These are phyloP conservation scores for Dipteronia dyeriana DNA, from an alignment of 345 rosid species.

Conservation along the genomic window DNA sequence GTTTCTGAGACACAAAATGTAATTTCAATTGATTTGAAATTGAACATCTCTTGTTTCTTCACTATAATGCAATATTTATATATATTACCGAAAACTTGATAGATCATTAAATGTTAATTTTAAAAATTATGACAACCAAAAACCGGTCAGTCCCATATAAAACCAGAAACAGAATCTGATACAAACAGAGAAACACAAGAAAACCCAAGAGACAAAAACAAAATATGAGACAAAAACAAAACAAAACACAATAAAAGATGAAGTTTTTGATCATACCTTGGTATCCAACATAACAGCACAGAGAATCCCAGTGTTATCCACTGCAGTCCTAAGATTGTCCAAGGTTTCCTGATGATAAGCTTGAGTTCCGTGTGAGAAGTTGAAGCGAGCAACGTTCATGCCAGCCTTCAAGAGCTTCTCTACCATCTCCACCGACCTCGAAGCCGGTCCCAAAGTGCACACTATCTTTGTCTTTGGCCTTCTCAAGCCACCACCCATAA, in stretches of 20 bases:
- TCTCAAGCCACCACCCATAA: background rate
- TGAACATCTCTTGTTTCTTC: background rate
- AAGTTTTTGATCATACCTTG: conserved; percentile 27
- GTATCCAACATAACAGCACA: conserved; percentile 53
- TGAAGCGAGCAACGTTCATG: conserved; percentile 51
- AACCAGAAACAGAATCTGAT: background rate
- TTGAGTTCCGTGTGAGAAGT: conserved; percentile 63
- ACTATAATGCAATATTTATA: too few relatives aligned
- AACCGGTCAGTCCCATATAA: background rate
- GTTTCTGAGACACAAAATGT: background rate
- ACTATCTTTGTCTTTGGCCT: conserved; percentile 66
- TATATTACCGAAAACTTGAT: background rate
- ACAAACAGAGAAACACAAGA: background rate
- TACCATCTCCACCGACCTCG: conserved; percentile 48
- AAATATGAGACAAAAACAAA: background rate
- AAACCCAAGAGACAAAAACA: background rate
- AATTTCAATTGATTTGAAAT: background rate
- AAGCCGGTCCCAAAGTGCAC: conserved; percentile 64
- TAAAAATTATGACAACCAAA: background rate
- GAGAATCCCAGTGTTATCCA: conserved; percentile 32
- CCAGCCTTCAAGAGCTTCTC: conserved; percentile 63
- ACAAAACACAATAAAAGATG: background rate
- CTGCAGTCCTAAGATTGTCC: conserved; percentile 50
- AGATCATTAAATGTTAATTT: background rate
- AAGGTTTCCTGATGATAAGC: conserved; percentile 63